These are phyloP conservation scores for Erodium chrysanthum DNA, from an alignment of 441 rosid genomes.

Conservation along the genomic window DNA sequence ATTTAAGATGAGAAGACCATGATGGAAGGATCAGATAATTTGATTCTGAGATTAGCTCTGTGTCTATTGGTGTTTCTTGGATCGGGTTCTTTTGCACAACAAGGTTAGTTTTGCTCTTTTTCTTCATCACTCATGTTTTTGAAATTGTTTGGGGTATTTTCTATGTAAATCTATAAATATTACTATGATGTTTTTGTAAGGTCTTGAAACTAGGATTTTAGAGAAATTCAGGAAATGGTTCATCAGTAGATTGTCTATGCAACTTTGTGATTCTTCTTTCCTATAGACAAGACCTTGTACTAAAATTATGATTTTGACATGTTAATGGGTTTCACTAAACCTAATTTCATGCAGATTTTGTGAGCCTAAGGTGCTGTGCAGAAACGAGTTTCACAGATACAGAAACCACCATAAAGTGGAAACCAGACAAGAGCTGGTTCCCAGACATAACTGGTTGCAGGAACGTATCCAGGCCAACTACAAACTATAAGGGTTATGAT, in stretches of 20 bases:
- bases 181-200: slow-evolving; percentile 3
- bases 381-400: slow-evolving; percentile 23
- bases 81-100: slow-evolving; percentile 29
- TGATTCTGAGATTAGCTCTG: slow-evolving; percentile 22
- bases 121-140: background rate
- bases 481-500: slow-evolving; percentile 14
- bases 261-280: background rate
- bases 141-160: background rate
- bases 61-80: slow-evolving; percentile 29
- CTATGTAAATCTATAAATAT: background rate
- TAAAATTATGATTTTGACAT: background rate
- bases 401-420: slow-evolving; percentile 25
- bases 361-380: slow-evolving; percentile 56
- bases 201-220: slow-evolving; percentile 6
- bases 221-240: background rate
- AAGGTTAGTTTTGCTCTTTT: slow-evolving; percentile 31
- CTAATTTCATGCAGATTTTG: slow-evolving; percentile 32
- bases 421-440: slow-evolving; percentile 34
- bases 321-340: background rate
- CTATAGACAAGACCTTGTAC: background rate
- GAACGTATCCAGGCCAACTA: slow-evolving; percentile 17
- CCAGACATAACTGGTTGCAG: slow-evolving; percentile 28
- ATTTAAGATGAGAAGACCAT: slow-evolving; percentile 36
- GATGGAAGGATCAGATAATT: slow-evolving; percentile 33
- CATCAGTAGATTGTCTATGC: background rate